Conservation (phyloP, 108 stramenopile species). For the Nitzschia sp. region DNA sequence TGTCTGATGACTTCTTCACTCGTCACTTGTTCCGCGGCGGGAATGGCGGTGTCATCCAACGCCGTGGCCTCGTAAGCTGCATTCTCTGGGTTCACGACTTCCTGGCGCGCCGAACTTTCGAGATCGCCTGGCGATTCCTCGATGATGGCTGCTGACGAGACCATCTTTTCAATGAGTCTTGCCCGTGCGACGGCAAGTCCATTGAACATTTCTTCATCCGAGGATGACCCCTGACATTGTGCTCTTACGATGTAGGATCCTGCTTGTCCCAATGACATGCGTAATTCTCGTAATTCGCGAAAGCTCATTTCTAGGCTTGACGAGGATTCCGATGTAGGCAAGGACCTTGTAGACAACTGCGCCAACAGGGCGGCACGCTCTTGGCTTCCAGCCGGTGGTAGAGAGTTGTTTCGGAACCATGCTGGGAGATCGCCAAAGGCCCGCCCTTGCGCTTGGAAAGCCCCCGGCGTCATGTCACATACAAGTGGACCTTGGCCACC, state of each 20-base stretch:
- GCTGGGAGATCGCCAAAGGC: background rate
- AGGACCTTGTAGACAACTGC: background rate
- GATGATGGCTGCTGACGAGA: background rate
- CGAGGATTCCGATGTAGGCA: background rate
- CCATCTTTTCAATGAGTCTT: background rate
- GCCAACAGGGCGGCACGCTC: background rate
- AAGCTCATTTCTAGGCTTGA: background rate
- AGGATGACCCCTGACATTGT: background rate
- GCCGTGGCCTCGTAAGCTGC: background rate
- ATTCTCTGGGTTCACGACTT: background rate
- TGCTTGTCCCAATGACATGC: background rate
- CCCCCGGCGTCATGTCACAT: background rate
- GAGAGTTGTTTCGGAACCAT: background rate
- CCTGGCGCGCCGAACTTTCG: background rate
- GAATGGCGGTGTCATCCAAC: background rate
- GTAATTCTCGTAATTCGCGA: background rate
- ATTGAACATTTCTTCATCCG: background rate
- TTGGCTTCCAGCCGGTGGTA: background rate
- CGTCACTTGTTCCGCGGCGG: background rate
- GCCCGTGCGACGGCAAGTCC: background rate
- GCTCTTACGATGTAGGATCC: background rate
- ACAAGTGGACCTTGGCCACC: background rate
- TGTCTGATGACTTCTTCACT: background rate
- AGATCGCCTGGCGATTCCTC: background rate
- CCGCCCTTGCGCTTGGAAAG: background rate